Base-by-base conservation (phyloP, 148 eudicot genomes). In the Hydrangea macrophylla region DNA sequence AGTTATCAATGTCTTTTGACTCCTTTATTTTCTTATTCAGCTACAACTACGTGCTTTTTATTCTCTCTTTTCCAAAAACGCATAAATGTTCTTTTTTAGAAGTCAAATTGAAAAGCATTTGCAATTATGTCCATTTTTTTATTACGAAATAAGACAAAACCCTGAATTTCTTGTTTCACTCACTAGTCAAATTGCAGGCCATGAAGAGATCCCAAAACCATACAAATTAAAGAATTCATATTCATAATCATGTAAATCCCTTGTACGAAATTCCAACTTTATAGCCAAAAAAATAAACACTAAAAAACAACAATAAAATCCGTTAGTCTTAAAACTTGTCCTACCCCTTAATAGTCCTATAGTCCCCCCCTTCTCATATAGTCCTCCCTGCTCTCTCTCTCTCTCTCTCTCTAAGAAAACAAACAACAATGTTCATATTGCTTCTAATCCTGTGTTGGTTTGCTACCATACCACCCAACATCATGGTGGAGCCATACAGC, bases 401-500 rank as follows among this genome's bases (percentile, higher is more conserved):
- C n/a, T n/a, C n/a, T n/a, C n/a, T 42, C 17, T 42, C 1, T 42
- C 17, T 42, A 2, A 42, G 17, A 2, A 11, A 42, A 42, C n/a
- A 11, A 20, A 48, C 56, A 63, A 42, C 26, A 39, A 78, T 78
- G 81, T 54, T 73, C 27, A 60, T 69, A n/a, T n/a, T n/a, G 26
- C 57, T 78, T 65, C 20, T 82, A 25, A 27, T 82, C 37, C 35
- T 74, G 27, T 23, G 20, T 35, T 23, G 67, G 33, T 71, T 80
- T 58, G 25, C 63, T 28, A 58, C 26, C 59, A 79, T 67, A 48
- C 11, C 68, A 10, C 44, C 55, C 20, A 23, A 58, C 18, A 8
- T 55, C 39, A 25, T 42, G 36, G 63, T 15, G 10, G 74, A 58
- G 11, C 69, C 62, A 0, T 69, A 36, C 5, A 62, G 64, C 20